Percentiles rank a stretch among this genome's conserved stretches.
Evolutionary conservation across 495 filamentous ascomycete species (phyloP).

Genomic region (Xylaria castorea): DNA sequence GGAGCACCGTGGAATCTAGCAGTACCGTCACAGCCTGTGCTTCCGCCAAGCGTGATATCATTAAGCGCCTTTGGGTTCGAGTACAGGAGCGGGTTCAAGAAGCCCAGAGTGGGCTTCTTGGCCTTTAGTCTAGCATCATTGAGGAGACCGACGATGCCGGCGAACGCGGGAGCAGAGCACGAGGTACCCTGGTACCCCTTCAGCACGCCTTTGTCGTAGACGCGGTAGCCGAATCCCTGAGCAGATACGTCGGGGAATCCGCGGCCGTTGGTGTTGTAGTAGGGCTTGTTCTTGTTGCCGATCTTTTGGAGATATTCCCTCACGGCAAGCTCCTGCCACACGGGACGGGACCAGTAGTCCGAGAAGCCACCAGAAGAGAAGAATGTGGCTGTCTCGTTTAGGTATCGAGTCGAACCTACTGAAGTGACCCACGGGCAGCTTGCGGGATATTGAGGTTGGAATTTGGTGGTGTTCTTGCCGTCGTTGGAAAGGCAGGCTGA

Average conservation of each 20-base stretch:
- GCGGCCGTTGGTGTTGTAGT: conserved; percentile 61
- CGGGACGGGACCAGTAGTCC: conserved; percentile 64
- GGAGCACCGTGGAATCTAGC: conserved; percentile 53
- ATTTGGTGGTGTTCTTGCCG: conserved; percentile 65
- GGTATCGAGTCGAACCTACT: conserved; percentile 66
- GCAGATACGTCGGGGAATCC: conserved; percentile 66
- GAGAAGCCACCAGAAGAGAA: conserved; percentile 71
- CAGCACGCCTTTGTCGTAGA: conserved; percentile 32
- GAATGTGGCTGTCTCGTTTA: conserved; percentile 60
- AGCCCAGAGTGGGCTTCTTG: conserved; percentile 63
- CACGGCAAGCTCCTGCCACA: conserved; percentile 65
- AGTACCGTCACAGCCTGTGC: conserved; percentile 63
- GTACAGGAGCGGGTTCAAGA: conserved; percentile 67
- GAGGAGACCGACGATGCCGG: conserved; percentile 59
- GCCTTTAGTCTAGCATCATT: conserved; percentile 61
- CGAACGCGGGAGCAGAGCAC: conserved; percentile 39
- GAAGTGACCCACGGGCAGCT: conserved; percentile 75
- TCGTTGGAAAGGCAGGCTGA: conserved; percentile 70
- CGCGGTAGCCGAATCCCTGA: conserved; percentile 59
- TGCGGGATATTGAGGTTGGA: conserved; percentile 72
- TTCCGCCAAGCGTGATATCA: conserved; percentile 63
- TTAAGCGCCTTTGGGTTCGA: conserved; percentile 60
- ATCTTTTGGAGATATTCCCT: conserved; percentile 57
- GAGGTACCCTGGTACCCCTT: conserved; percentile 43
- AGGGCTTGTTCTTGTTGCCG: conserved; percentile 47